Evolutionary conservation across 1,284 basidiomycete genomes (phyloP), one percentile per base, ranked within the genome.

Genomic region (Golubevia sp.): DNA sequence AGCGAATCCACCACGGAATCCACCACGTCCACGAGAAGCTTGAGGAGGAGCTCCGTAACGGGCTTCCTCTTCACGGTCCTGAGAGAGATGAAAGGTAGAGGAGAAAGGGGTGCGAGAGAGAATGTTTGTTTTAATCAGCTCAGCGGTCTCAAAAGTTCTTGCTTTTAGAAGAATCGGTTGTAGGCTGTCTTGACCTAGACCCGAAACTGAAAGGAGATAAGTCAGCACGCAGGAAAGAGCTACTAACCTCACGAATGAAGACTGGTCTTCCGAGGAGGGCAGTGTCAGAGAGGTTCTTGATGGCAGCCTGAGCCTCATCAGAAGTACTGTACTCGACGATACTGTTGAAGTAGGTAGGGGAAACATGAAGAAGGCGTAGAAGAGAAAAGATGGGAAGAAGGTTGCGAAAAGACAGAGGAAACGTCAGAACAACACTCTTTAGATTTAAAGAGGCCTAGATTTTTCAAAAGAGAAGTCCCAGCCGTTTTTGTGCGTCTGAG

Each of bases 61-160:
- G 52, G 94, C 93, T 77, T 94, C 92, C 62, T 91, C 91, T 86
- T 98, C 96, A 62, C 96, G 94, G 84, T 99, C 96, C 95, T 97
- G 77, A 26, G 34, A 5, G 60, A 51, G 24, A 55, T 58, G 57
- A 49, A 56, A 48, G 63, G 51, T 66, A 21, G 7, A 21, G 27
- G 49, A 49, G 56, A 27, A 59, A 15, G 55, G 48, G 13, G 50
- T 34, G 53, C 44, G 50, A 38, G 4, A 27, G 11, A 58, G 27
- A 26, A 58, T 51, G n/a, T n/a, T n/a, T n/a, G n/a, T n/a, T n/a
- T n/a, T n/a, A n/a, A n/a, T n/a, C n/a, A n/a, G n/a, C n/a, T n/a
- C n/a, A n/a, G n/a, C n/a, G n/a, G n/a, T n/a, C n/a, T n/a, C n/a
- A n/a, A n/a, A n/a, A n/a, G n/a, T n/a, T n/a, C n/a, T n/a, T n/a